Base-by-base conservation (phyloP, 1,139 yeast species). In the Trichomonascaceae sp. region DNA sequence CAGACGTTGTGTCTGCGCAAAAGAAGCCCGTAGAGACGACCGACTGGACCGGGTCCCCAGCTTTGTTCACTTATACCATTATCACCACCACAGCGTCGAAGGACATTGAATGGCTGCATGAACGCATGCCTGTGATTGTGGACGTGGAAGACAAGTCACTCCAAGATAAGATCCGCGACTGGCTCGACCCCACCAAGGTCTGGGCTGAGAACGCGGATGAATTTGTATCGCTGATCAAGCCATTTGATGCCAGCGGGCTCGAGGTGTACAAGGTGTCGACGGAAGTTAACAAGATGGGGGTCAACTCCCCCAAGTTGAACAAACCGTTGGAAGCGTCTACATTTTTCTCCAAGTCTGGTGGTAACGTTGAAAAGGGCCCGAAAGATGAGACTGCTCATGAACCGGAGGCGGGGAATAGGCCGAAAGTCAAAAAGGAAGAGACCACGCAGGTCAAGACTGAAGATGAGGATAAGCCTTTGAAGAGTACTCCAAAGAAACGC, bases 111-210 rank as follows among this genome's bases (percentile, higher is more conserved):
- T 78, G 87, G 82, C 56, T 85, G 4, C 96, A 85, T 51, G 54
- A 60, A 1, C 61, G 96, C 17, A 82, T 81, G 70, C 96, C 96
- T 0, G 62, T 80, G 2, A 65, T 82, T 25, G 40, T 84, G 4
- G 63, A 60, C 22, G 82, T 85, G 0, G 71, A 69, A 1, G 58
- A 35, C n/a, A n/a, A n/a, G n/a, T n/a, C n/a, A n/a, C n/a, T n/a
- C n/a, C n/a, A n/a, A n/a, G 39, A 40, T 15, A 69, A 62, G 22
- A 75, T 87, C 71, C 51, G 65, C 11, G 51, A 54, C 4, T 82
- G 95, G 94, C 52, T 82, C 30, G 59, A 71, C 39, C 69, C 74
- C 0, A 50, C 56, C 0, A 46, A 43, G 13, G 33, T 37, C 43
- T 57, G 39, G 62, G 70, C 65, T 1, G 65, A 67, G 28, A 58